Percentiles rank a stretch among this genome's conserved stretches.
Evolutionary conservation across 148 eudicot species (phyloP).

Genomic region (Arctostaphylos glauca): DNA sequence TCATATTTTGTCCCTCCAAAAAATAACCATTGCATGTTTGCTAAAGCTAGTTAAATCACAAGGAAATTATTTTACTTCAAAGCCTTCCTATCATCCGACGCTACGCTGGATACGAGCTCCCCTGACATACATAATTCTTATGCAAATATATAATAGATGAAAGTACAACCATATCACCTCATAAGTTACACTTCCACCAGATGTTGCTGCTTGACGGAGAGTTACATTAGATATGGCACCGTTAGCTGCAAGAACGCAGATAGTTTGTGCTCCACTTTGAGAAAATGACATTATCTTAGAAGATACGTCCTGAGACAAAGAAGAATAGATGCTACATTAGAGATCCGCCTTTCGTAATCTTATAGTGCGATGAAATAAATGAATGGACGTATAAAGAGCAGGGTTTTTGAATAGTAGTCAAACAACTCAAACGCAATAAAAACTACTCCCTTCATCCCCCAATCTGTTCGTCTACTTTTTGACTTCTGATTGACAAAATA

Average conservation of each 20-base stretch:
- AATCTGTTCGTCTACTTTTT: not conserved
- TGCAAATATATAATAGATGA: not conserved
- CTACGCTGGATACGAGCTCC: not conserved
- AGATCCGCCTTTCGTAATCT: not conserved
- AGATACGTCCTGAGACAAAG: conserved; percentile 24
- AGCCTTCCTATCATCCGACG: not conserved
- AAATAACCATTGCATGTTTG: not conserved
- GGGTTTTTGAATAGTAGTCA: not conserved
- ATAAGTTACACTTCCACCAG: conserved; percentile 32
- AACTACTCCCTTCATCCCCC: not conserved
- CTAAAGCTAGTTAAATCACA: not conserved
- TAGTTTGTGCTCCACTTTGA: conserved; percentile 18
- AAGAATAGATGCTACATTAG: conserved; percentile 6
- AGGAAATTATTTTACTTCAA: not conserved
- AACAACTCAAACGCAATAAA: not conserved
- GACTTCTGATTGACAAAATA: not conserved
- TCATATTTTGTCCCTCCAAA: not conserved
- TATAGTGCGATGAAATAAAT: not conserved
- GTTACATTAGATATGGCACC: conserved; percentile 33
- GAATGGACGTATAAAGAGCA: not conserved
- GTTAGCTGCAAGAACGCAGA: conserved; percentile 27
- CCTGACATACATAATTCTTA: not conserved
- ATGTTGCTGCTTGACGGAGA: conserved; percentile 26
- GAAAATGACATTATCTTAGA: conserved; percentile 31
- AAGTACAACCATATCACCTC: conserved; percentile 19